Base-by-base conservation (phyloP, 768 basidiomycete species). In the Pleurotus djamor region DNA sequence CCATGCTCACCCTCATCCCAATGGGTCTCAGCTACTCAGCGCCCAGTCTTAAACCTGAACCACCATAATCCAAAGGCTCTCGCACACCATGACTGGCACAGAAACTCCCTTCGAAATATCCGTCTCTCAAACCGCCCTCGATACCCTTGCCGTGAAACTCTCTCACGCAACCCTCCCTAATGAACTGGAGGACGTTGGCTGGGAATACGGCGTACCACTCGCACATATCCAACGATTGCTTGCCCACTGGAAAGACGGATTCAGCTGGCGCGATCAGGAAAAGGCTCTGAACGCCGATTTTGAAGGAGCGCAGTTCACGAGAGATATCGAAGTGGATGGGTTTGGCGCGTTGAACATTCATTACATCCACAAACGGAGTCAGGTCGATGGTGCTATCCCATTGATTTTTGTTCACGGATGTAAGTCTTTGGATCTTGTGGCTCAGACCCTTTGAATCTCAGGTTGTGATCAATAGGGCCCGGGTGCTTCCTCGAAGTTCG, bases 401-500 rank as follows among this genome's bases (percentile, higher is more conserved):
- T 55, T 76, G 48, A 45, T 75, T 43, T 75, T 74, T 57, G 72
- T 83, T 10, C 85, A 87, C 62, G 85, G 85, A 32, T 87, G 84
- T 75, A 57, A 60, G 74, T 70, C 4, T 38, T 16, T 33, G 17
- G 12, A 36, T 57, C 9, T 41, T 41, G 38, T 34, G 34, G 21
- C n/a, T 38, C 43, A 21, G 6, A 56, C 17, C 13, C 17, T 28
- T 33, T 32, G 16, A 33, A 5, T 13, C 33, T 48, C 43, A 43
- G 41, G 33, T 47, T 14, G 55, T n/a, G 35, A 12, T 13, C 5
- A 33, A n/a, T 51, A 86, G 86, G 84, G 85, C 86, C 85, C 0
- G 85, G 86, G 33, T 73, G 78, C 63, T 83, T 86, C 65, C 61
- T 80, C 4, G 87, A 89, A 71, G 81, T 79, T 7, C 68, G 73